These are phyloP conservation scores for Mycena citricolor DNA, from an alignment of 1,284 basidiomycete species.

Conservation along the genomic window DNA sequence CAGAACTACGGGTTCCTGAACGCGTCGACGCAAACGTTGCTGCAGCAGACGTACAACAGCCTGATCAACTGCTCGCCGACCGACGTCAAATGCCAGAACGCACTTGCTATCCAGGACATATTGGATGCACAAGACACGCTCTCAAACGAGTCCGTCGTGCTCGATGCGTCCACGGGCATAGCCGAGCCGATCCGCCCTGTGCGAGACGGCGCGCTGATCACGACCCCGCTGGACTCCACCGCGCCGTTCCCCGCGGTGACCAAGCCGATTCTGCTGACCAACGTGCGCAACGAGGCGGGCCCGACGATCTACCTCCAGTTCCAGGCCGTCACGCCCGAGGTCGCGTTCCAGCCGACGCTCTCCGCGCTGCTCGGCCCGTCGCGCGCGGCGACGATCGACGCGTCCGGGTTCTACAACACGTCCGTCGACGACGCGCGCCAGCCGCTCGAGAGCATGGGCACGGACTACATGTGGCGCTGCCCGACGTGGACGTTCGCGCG, in stretches of 20 bases:
- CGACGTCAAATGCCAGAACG: conserved; percentile 51
- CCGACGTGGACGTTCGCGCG: conserved; percentile 68
- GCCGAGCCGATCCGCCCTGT: conserved; percentile 66
- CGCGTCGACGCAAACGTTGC: conserved; percentile 47
- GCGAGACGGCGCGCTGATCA: conserved; percentile 60
- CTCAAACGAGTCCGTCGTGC: conserved; percentile 35
- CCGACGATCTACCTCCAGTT: conserved; percentile 54
- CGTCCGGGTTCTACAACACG: conserved; percentile 48
- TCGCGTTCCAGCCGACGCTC: conserved; percentile 43
- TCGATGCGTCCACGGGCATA: conserved; percentile 54
- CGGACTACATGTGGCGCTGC: conserved; percentile 73
- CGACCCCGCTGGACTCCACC: conserved; percentile 58
- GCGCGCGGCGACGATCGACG: conserved; percentile 47
- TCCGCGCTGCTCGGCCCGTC: conserved; percentile 47
- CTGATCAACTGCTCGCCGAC: conserved; percentile 49
- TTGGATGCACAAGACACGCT: conserved; percentile 49
- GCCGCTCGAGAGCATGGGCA: conserved; percentile 62
- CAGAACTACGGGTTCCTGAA: conserved; percentile 76
- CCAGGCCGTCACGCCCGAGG: conserved; percentile 33
- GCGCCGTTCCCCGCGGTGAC: conserved; percentile 47
- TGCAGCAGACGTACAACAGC: conserved; percentile 56
- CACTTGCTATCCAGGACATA: conserved; percentile 51
- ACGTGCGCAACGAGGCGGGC: conserved; percentile 71
- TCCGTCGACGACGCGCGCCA: conserved; percentile 48
- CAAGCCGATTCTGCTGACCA: conserved; percentile 71